Percentiles rank a stretch among this genome's conserved stretches.
Conservation (phyloP, 305 asterid species). For the Salvia sclarea region DNA sequence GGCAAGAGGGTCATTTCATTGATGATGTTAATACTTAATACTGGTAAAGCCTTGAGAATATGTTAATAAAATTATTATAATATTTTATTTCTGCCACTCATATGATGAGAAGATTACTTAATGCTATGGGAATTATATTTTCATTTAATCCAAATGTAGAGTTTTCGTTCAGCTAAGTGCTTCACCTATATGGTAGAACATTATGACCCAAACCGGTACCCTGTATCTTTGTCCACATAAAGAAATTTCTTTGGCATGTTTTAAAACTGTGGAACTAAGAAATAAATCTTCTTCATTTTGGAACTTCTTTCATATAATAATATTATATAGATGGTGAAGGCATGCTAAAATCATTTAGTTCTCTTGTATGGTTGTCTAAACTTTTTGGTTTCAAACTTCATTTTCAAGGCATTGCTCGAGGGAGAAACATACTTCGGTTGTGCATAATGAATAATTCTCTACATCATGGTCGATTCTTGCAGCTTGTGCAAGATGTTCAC, state of each 20-base stretch:
- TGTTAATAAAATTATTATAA: neutral
- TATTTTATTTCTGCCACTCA: conserved; percentile 3
- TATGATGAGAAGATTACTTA: conserved; percentile 3
- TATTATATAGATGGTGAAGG: conserved; percentile 15
- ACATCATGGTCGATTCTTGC: conserved; percentile 46
- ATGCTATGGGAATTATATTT: neutral
- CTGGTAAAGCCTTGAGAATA: neutral
- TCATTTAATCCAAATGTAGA: conserved; percentile 5
- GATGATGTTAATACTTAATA: conserved; percentile 1
- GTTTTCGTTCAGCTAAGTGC: conserved; percentile 4
- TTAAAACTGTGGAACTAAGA: neutral
- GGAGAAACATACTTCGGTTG: conserved; percentile 34
- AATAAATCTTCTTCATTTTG: neutral
- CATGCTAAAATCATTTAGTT: conserved; percentile 5
- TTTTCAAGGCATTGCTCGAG: conserved; percentile 37
- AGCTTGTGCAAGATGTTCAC: conserved; percentile 67
- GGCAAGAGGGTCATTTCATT: conserved; percentile 1
- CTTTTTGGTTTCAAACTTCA: conserved; percentile 26
- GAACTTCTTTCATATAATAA: neutral
- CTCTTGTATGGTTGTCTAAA: conserved; percentile 23
- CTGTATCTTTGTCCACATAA: neutral
- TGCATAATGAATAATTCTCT: conserved; percentile 39
- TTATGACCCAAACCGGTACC: neutral
- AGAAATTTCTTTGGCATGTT: neutral
- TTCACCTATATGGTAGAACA: conserved; percentile 5